Evolutionary conservation across 2,329 filamentous ascomycete genomes (phyloP), one percentile per base, ranked within the genome.

Genomic region (Aspergillus fijiensis): DNA sequence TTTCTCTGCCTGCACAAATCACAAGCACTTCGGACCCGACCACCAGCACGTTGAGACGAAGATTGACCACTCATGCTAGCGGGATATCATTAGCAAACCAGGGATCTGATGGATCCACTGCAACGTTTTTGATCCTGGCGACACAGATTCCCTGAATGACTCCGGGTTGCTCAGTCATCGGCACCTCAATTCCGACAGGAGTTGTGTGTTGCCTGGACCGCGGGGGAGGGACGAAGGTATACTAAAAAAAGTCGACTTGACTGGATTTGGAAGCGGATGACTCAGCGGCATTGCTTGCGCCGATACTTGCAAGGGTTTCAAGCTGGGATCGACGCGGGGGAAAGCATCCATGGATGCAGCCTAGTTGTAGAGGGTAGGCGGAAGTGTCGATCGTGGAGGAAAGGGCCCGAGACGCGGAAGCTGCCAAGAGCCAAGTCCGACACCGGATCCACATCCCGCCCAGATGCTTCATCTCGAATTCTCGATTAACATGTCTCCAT

Each of bases 1-100:
- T 67, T 69, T 49, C 59, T 58, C 14, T 61, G 54, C 12, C 66
- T 65, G 47, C 67, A 69, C 50, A 69, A 50, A 60, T 69, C 64
- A 39, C 67, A 69, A 7, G 67, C 67, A 14, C 51, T 66, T 16
- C 61, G 63, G 21, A 56, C 23, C 25, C 60, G 58, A 10, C 59
- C 63, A 31, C 58, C 62, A 51, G 49, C 27, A 5, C 60, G 60
- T 33, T 54, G 47, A 23, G 16, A 25, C n/a, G 42, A 33, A 21
- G 51, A 33, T n/a, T 45, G 45, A 16, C 48, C 55, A 12, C 25
- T 60, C 53, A 61, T 57, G 35, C 11, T 51, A 31, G 14, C 23
- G 7, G 27, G 12, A 19, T n/a, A 31, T 10, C 25, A 2, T 5
- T 33, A 51, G 27, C 27, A 19, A 21, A 14, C n/a, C 49, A 12